Evolutionary conservation across 176 grass and related monocot genomes (phyloP), one percentile per base, ranked within the genome.

Genomic region (Neostapfia colusana): DNA sequence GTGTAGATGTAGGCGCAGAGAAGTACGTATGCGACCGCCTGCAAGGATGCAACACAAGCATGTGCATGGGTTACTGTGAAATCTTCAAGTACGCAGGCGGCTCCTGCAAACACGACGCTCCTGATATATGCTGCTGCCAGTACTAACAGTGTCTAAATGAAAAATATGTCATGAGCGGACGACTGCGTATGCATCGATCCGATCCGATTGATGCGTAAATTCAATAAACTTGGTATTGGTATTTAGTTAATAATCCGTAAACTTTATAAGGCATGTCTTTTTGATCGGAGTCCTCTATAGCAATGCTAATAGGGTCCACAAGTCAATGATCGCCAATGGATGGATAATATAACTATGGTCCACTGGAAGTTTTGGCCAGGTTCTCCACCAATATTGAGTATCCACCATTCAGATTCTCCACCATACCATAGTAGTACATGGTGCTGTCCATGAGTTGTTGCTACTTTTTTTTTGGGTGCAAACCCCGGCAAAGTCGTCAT

Each of bases 401-500:
- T n/a, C n/a, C n/a, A n/a, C n/a, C n/a, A 81, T 51, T 55, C 71
- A 21, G 45, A 53, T 49, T 64, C 17, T 37, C 3, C 13, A 26
- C n/a, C n/a, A n/a, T n/a, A 27, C 4, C 7, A 42, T 60, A 26
- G 10, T 70, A 67, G 11, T 70, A 34, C 65, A 20, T 16, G 41
- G 6, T 13, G 25, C 24, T 46, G 15, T 46, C 28, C 10, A 67
- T 40, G 18, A 23, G 23, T 40, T 3, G 27, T 18, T 15, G 9
- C 45, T 10, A 27, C 37, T 64, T 10, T 0, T 54, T 0, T 54
- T 44, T 44, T n/a, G 4, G 16, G 26, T 66, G 27, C 37, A 17
- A 21, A 56, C n/a, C 59, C 59, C 10, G 34, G 21, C 16, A 73
- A 74, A 82, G 73, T 34, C 69, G 51, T n/a, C 18, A 70, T 8